Evolutionary conservation across 1,284 basidiomycete genomes (phyloP).

Genomic region (Trichosporon inkin): DNA sequence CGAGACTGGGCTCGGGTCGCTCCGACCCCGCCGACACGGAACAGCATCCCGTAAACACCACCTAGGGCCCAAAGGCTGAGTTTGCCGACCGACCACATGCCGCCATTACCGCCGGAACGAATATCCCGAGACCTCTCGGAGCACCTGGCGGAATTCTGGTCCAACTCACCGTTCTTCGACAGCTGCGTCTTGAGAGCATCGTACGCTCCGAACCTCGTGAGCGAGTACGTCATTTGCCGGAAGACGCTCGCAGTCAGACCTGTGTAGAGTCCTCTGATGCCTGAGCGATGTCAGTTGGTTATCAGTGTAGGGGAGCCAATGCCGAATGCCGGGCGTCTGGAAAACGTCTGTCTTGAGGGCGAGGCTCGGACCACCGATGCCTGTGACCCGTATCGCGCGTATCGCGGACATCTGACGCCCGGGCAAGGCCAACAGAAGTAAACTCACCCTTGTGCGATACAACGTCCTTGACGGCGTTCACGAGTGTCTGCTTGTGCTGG

Average conservation of each 20-base stretch:
- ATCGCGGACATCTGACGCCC: background rate
- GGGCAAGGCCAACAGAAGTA: background rate
- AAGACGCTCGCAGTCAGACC: slow-evolving; percentile 49
- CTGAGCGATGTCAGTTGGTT: slow-evolving; percentile 21
- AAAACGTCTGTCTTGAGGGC: no score
- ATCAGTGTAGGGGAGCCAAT: background rate
- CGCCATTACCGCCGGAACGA: background rate
- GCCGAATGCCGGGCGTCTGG: background rate
- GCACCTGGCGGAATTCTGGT: background rate
- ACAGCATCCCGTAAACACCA: background rate
- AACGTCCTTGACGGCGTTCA: slow-evolving; percentile 30
- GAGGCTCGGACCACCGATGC: background rate
- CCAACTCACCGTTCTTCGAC: slow-evolving; percentile 31
- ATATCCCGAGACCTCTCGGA: slow-evolving; percentile 4
- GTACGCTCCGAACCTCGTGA: slow-evolving; percentile 48
- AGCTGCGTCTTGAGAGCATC: slow-evolving; percentile 42
- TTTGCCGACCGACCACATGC: slow-evolving; percentile 5
- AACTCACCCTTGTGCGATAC: slow-evolving; percentile 37
- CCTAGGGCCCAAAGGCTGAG: background rate
- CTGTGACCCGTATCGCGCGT: background rate
- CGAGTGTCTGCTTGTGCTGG: slow-evolving; percentile 34
- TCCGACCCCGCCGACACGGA: background rate
- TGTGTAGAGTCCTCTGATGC: slow-evolving; percentile 48
- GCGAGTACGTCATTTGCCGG: slow-evolving; percentile 49
- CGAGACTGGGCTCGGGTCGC: no score